Conservation (phyloP, 2,329 filamentous ascomycete genomes). For the Apiospora phragmitis region DNA sequence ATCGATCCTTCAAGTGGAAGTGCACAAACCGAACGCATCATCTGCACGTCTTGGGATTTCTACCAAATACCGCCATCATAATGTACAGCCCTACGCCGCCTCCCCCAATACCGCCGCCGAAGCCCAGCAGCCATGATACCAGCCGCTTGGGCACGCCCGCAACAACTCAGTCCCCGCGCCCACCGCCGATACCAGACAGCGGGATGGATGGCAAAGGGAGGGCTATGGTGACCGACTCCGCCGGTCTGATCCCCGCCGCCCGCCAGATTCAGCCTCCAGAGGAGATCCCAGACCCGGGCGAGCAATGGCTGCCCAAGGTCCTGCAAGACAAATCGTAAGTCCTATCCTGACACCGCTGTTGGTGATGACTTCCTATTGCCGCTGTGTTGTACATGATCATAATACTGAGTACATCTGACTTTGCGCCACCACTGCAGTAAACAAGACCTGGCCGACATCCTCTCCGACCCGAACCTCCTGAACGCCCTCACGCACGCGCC, state of each 20-base stretch:
- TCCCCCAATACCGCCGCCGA: slow-evolving; percentile 71
- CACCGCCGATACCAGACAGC: slow-evolving; percentile 37
- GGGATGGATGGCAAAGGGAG: slow-evolving; percentile 25
- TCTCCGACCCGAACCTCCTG: slow-evolving; percentile 66
- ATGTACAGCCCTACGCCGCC: slow-evolving; percentile 48
- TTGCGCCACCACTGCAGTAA: slow-evolving; percentile 53
- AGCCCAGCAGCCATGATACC: slow-evolving; percentile 67
- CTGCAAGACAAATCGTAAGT: slow-evolving; percentile 81
- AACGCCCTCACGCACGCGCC: slow-evolving; percentile 71
- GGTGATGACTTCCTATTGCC: not conserved
- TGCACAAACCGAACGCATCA: not conserved
- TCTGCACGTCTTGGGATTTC: not conserved
- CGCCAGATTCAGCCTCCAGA: slow-evolving; percentile 30
- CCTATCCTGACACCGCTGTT: not conserved
- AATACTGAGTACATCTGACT: too few relatives aligned
- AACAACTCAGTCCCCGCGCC: slow-evolving; percentile 44
- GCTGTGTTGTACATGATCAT: not conserved
- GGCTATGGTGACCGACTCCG: slow-evolving; percentile 24
- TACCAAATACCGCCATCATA: not conserved
- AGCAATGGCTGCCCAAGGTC: slow-evolving; percentile 76
- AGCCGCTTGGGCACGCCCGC: slow-evolving; percentile 68
- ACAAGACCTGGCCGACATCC: slow-evolving; percentile 72
- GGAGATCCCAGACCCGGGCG: slow-evolving; percentile 57
- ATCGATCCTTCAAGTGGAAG: not conserved
- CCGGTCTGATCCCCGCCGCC: slow-evolving; percentile 32